These are phyloP conservation scores for Seiridium cupressi DNA, from an alignment of 2,329 filamentous ascomycete species.

Conservation along the genomic window DNA sequence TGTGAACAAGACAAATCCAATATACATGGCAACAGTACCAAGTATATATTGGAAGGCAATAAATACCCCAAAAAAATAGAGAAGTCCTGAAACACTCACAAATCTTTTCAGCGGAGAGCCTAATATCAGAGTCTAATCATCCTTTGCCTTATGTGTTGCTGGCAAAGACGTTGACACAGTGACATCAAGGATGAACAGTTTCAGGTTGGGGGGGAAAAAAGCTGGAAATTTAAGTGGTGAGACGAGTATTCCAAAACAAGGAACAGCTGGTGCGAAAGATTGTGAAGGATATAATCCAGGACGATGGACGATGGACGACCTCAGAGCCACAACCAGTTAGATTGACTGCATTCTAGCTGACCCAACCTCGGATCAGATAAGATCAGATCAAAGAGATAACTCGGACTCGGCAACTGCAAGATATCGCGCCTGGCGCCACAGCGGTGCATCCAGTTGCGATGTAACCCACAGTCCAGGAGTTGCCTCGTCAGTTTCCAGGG, in stretches of 20 bases:
- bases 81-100: too few species aligned
- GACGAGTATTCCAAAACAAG: neutral
- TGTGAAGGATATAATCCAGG: neutral
- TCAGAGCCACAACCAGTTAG: neutral
- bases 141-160: too few species aligned
- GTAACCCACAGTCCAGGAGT: neutral
- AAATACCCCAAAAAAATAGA: too few species aligned
- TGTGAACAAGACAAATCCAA: neutral
- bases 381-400: slow-evolving; percentile 4
- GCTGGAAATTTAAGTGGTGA: too few species aligned
- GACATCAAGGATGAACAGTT: too few species aligned
- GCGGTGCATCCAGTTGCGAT: neutral
- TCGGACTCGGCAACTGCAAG: slow-evolving; percentile 6
- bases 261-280: too few species aligned
- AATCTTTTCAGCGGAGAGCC: too few species aligned
- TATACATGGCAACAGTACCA: too few species aligned
- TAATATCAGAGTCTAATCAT: too few species aligned
- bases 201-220: too few species aligned
- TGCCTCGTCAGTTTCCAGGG: neutral
- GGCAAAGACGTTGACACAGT: too few species aligned
- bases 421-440: neutral
- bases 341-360: neutral
- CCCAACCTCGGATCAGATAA: slow-evolving; percentile 8
- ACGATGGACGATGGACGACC: neutral
- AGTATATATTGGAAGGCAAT: too few species aligned